Evolutionary conservation across 2,329 filamentous ascomycete genomes (phyloP).

Genomic region (Magnaporthiopsis incrustans): DNA sequence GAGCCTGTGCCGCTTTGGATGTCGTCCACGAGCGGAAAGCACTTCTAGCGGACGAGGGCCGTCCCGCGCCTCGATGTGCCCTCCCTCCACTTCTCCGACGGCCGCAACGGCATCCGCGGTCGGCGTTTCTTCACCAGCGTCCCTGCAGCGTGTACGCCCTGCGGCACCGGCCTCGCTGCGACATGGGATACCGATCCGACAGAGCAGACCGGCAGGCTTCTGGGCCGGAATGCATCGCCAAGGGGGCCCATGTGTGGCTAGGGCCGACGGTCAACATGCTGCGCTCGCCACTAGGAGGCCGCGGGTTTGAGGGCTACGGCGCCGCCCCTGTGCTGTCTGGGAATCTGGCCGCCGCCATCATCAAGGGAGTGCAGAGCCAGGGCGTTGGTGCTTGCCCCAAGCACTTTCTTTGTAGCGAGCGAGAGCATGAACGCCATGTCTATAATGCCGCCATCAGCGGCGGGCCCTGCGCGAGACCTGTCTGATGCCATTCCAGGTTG

Average conservation of each 20-base stretch:
- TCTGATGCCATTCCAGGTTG: slow-evolving; percentile 29
- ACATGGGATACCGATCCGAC: slow-evolving; percentile 60
- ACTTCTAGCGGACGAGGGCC: slow-evolving; percentile 23
- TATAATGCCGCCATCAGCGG: slow-evolving; percentile 26
- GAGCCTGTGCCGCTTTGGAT: too few relatives aligned
- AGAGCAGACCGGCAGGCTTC: slow-evolving; percentile 53
- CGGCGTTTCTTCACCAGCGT: slow-evolving; percentile 25
- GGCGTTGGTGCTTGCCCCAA: slow-evolving; percentile 30
- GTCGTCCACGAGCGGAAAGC: too few relatives aligned
- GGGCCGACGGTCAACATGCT: slow-evolving; percentile 46
- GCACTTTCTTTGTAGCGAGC: slow-evolving; percentile 32
- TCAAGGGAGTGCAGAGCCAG: slow-evolving; percentile 27
- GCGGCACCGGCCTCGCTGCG: slow-evolving; percentile 42
- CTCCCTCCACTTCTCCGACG: slow-evolving; percentile 24
- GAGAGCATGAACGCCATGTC: slow-evolving; percentile 28
- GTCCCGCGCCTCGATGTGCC: slow-evolving; percentile 22
- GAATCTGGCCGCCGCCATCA: slow-evolving; percentile 24
- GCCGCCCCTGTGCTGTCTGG: slow-evolving; percentile 32
- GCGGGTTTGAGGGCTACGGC: slow-evolving; percentile 30
- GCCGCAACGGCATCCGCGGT: slow-evolving; percentile 26
- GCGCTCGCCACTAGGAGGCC: slow-evolving; percentile 28
- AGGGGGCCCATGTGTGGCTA: slow-evolving; percentile 61
- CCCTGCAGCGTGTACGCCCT: slow-evolving; percentile 36
- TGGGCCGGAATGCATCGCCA: slow-evolving; percentile 60
- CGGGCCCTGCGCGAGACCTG: slow-evolving; percentile 32